phyloP scores from a whole-genome alignment of 495 filamentous ascomycete species.

The Podospora pseudoanserina region DNA sequence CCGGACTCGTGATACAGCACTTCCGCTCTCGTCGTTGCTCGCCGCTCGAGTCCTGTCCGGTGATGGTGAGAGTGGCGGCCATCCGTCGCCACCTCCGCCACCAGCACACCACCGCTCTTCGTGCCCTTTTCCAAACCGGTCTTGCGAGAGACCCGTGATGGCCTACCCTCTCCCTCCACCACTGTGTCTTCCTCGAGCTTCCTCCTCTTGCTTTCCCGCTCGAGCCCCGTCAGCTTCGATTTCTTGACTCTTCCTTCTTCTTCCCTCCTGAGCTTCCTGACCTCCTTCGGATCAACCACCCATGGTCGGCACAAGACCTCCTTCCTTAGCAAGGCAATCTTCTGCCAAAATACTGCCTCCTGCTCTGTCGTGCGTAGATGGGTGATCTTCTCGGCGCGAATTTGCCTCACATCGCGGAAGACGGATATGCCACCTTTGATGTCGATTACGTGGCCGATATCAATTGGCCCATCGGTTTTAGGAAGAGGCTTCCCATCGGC shows the following conservation, averaged over 20 bases:
- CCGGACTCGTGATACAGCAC: not conserved
- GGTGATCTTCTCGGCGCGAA: constrained; percentile 65
- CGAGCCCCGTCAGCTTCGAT: constrained; percentile 31
- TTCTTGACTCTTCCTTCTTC: constrained; percentile 38
- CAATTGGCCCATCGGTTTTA: constrained; percentile 40
- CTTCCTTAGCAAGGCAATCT: constrained; percentile 57
- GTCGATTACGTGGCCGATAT: constrained; percentile 67
- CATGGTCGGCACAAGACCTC: constrained; percentile 68
- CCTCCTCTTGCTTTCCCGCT: constrained; percentile 35
- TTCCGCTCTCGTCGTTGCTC: not conserved
- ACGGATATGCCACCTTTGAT: constrained; percentile 67
- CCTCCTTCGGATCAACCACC: constrained; percentile 54
- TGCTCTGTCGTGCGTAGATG: constrained; percentile 61
- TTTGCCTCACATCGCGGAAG: constrained; percentile 62
- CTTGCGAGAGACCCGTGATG: not conserved
- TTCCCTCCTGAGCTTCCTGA: constrained; percentile 52
- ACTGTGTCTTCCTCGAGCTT: constrained; percentile 13
- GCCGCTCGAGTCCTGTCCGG: not conserved
- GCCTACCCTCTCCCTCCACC: not conserved
- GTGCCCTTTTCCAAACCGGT: constrained; percentile 1
- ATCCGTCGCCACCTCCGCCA: not conserved
- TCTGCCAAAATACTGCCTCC: constrained; percentile 74
- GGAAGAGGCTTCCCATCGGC: not conserved
- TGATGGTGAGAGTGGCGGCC: not conserved
- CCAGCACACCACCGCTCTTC: not conserved